Evolutionary conservation across 345 rosid species (phyloP).

Genomic region (Eucalyptus caleyi): DNA sequence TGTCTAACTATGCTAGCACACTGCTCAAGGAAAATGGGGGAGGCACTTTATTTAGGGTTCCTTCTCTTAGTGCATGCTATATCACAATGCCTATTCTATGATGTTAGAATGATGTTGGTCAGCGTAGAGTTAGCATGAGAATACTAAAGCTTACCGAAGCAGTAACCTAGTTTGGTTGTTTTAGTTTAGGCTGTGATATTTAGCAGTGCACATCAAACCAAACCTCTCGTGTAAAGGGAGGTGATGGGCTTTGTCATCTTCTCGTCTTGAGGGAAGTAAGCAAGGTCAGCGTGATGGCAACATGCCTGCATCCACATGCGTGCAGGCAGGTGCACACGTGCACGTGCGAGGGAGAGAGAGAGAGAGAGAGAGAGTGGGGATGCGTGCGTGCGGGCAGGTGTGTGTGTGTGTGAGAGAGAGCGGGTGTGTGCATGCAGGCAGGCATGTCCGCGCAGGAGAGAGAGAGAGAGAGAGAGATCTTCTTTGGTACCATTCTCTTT

Average conservation of each 20-base stretch:
- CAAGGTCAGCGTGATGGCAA: not conserved
- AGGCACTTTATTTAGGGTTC: not conserved
- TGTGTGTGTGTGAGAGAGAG: not conserved
- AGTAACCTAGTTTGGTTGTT: not conserved
- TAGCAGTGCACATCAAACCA: not conserved
- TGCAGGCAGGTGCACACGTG: too few relatives aligned
- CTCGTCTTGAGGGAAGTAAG: not conserved
- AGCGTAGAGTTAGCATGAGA: not conserved
- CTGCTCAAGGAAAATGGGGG: not conserved
- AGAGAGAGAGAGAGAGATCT: not conserved
- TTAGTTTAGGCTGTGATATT: not conserved
- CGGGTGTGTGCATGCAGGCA: fast-evolving
- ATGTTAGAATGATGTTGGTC: not conserved
- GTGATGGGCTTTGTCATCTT: not conserved
- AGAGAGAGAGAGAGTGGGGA: not conserved
- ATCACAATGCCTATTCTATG: not conserved
- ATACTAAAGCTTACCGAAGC: not conserved
- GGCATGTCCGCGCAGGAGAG: not conserved
- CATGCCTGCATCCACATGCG: not conserved
- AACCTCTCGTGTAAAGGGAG: not conserved
- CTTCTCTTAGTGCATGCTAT: not conserved
- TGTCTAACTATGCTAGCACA: not conserved
- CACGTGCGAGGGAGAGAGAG: too few relatives aligned
- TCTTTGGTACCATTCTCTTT: not conserved
- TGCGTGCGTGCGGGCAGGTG: fast-evolving